Base-by-base conservation (phyloP, 202 grass and related monocot species). In the Carex arenaria region DNA sequence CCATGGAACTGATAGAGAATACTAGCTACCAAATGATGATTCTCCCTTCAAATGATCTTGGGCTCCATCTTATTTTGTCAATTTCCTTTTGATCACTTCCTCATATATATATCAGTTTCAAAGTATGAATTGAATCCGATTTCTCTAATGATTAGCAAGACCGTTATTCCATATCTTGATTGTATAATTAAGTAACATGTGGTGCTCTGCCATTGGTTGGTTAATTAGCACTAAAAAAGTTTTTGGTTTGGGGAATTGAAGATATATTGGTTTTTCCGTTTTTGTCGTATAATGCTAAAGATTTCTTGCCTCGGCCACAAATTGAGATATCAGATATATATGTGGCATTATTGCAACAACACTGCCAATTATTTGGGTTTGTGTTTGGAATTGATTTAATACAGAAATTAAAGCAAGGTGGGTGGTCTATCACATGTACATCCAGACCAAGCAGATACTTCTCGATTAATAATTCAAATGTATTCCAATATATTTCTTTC, bases 1-100 rank as follows among this genome's bases (percentile, higher is more conserved):
- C 18, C 60, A 65, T 81, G 38, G 38, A 65, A 22, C 78, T 65
- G 60, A 64, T 49, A 60, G 19, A 45, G 19, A 63, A 15, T 80
- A 28, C 59, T 43, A 80, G 59, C 59, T 26, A 80, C 51, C 72
- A 56, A 76, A 76, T 76, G 14, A 80, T 80, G 36, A 80, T 47
- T 28, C 17, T 15, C 1, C 49, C 12, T 64, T 17, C 47, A 72
- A 51, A 23, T 12, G 20, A 4, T 52, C 23, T 56, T 55, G 51
- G 73, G 52, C 14, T 36, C 73, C 73, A 59, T 81, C 57, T 64
- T 15, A 65, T 51, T 80, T 81, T 81, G 60, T 34, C 18, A 64
- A 64, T 30, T 65, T 65, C 60, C 36, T 65, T 51, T 81, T 65
- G 15, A 47, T 28, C 34, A 5, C 60, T 51, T 65, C n/a, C 78